These are phyloP conservation scores for Ogataea paradorogensis DNA, from an alignment of 805 yeast genomes.

Conservation along the genomic window DNA sequence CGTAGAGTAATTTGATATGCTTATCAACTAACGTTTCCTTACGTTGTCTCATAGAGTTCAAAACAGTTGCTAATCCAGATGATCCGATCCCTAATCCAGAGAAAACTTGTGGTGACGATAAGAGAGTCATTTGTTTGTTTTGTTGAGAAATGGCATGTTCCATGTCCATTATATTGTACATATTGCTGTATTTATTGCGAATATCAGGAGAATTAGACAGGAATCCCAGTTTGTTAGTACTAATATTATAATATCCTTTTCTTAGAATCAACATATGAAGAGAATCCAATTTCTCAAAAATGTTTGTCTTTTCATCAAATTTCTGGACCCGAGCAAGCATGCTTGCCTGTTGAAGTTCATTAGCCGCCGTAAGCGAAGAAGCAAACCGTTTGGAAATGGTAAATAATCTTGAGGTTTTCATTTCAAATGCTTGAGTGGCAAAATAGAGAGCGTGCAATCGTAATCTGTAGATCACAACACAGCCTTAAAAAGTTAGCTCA, in stretches of 20 bases:
- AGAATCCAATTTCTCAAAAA: conserved; percentile 31
- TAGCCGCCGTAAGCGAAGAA: conserved; percentile 26
- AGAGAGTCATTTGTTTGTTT: conserved; percentile 22
- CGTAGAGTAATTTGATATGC: conserved; percentile 25
- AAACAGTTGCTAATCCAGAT: conserved; percentile 19
- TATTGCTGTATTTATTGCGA: conserved; percentile 22
- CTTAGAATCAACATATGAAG: conserved; percentile 31
- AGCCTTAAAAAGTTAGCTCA: conserved; percentile 1
- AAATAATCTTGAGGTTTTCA: conserved; percentile 2
- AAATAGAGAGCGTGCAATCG: conserved; percentile 1
- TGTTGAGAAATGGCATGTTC: conserved; percentile 26
- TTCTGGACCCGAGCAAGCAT: conserved; percentile 29
- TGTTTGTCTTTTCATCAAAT: conserved; percentile 26
- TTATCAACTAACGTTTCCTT: conserved; percentile 27
- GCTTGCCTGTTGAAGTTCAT: conserved; percentile 30
- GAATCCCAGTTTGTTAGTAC: conserved; percentile 31
- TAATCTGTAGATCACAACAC: conserved; percentile 1
- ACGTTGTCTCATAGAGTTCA: conserved; percentile 9
- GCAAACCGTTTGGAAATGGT: conserved; percentile 22
- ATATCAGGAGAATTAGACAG: conserved; percentile 28
- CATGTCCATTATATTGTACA: conserved; percentile 29
- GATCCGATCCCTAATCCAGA: conserved; percentile 11
- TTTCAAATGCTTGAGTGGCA: conserved; percentile 6
- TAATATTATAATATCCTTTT: conserved; percentile 32
- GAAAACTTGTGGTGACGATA: conserved; percentile 18